Evolutionary conservation across 345 rosid genomes (phyloP), one percentile per base, ranked within the genome.

Genomic region (Camelina laxa): DNA sequence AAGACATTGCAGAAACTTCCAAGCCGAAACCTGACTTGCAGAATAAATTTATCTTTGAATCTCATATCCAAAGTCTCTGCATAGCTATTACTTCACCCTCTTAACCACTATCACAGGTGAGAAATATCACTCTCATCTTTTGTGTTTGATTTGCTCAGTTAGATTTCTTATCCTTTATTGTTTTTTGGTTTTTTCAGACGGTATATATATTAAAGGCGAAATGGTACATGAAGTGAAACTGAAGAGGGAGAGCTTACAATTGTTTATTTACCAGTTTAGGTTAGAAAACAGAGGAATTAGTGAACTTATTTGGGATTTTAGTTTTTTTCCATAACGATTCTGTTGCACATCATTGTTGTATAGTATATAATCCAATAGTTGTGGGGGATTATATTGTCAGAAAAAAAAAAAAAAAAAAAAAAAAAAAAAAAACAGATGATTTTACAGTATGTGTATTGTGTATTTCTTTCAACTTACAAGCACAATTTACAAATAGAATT

Each of bases 1-100:
- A 45, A 85, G 92, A 79, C 74, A 74, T 69, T 76, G 84, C 80
- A 86, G 69, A 79, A 58, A 80, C 33, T 76, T 62, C 62, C 60
- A 82, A 48, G 81, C 79, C 15, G 86, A 81, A 75, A 71, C 82
- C 76, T 30, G 24, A 67, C 22, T 3, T 51, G 12, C 36, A 51
- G 21, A 76, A 38, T 70, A 76, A n/a, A 20, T 39, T 57, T 38
- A 70, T 63, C n/a, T 70, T 58, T 44, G 21, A 55, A 24, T 69
- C 59, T 56, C 72, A 56, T 49, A 55, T 56, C 13, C 36, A 2
- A 70, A 64, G 54, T 76, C 50, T 76, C 41, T 67, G 55, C 69
- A 30, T 68, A 59, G 64, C 57, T 42, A 42, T 41, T 49, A 54
- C 42, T 69, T 77, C 72, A 77, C 53, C 27, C 10, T 63, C 35